Base-by-base conservation (phyloP, 192 early-diverging fungal genomes). In the Coemansia sp. region DNA sequence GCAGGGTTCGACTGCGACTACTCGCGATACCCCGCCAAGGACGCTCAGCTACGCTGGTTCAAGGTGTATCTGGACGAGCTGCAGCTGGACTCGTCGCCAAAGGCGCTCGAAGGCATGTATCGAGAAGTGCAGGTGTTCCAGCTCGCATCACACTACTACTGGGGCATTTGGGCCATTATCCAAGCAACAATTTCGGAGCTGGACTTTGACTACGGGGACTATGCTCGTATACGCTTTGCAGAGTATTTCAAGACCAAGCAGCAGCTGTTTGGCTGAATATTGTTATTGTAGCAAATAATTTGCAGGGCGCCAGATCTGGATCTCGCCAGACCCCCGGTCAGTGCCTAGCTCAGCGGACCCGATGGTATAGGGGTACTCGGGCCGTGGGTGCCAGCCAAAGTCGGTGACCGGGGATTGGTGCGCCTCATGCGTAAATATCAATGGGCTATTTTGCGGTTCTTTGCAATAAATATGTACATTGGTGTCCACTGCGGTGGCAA, bases 1-100 rank as follows among this genome's bases (percentile, higher is more conserved):
- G 91, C 88, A n/a, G 92, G 93, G 5, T 98, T 96, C 66, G 95
- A 98, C 53, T 98, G 95, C 74, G 90, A 98, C 47, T 98, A 90
- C 57, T 69, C 60, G 38, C 80, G 86, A 48, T 96, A 95, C 59
- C 95, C 95, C 2, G 44, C 62, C 33, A 83, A 87, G 56, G 71
- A 75, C 3, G 68, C 78, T 30, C 94, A 98, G 78, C 44, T 79
- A 16, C 44, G 65, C 37, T 98, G 92, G 92, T 80, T 94, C 50
- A 81, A 77, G 36, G 63, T 72, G 19, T 98, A 98, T 50, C 60
- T 97, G 49, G 66, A 64, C 5, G 60, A 53, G 2, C 50, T 47
- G 14, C 49, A 59, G 33, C 36, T 65, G n/a, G 71, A 84, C 63
- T 66, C 72, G 37, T 44, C 43, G 15, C 35, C 62, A 12, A 82